These are phyloP conservation scores for Zasmidium angulare DNA, from an alignment of 2,329 filamentous ascomycete species.

Conservation along the genomic window DNA sequence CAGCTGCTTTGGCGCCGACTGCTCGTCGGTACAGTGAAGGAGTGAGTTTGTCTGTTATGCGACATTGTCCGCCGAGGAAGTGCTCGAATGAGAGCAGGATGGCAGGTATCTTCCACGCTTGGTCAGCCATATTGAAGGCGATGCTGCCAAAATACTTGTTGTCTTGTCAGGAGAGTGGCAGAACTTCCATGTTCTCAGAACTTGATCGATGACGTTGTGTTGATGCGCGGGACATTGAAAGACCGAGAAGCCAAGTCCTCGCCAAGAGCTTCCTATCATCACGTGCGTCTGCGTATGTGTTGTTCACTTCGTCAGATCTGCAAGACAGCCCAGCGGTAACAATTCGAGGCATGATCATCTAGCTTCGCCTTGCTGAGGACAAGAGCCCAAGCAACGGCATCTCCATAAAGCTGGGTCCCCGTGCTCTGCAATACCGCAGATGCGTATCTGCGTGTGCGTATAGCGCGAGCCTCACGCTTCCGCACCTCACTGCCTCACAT, in stretches of 20 bases:
- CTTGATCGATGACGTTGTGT: neutral
- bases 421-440: too few species aligned
- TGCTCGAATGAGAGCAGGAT: constrained; percentile 12
- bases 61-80: constrained; percentile 12
- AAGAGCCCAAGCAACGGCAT: too few species aligned
- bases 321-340: too few species aligned
- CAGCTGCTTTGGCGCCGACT: constrained; percentile 6
- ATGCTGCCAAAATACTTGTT: neutral
- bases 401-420: too few species aligned
- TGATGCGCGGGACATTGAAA: too few species aligned
- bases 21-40: constrained; percentile 11
- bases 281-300: neutral
- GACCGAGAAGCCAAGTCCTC: neutral
- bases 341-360: too few species aligned
- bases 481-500: constrained; percentile 24
- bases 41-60: constrained; percentile 10
- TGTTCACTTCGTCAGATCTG: too few species aligned
- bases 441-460: too few species aligned
- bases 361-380: too few species aligned
- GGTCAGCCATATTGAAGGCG: neutral
- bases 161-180: neutral
- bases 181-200: too few species aligned
- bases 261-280: neutral
- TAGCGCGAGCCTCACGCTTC: too few species aligned
- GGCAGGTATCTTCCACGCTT: constrained; percentile 4